Evolutionary conservation across 106 monocot species (phyloP).

Genomic region (Dactylorhiza incarnata): DNA sequence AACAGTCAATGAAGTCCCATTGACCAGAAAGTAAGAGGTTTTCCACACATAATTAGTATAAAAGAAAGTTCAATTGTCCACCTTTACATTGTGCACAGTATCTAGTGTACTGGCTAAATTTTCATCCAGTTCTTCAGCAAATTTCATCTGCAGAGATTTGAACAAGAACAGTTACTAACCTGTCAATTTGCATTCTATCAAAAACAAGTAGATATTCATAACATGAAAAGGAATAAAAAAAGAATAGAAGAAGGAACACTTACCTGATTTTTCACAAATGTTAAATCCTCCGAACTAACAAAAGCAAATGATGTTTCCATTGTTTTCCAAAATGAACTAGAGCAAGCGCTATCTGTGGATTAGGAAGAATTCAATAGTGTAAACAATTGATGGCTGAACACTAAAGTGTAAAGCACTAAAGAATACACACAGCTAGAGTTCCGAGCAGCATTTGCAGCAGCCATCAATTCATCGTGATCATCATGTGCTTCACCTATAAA

Average conservation of each 20-base stretch:
- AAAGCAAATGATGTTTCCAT: slow-evolving; percentile 56
- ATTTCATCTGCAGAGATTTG: slow-evolving; percentile 32
- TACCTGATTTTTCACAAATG: slow-evolving; percentile 54
- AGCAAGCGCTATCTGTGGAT: slow-evolving; percentile 35
- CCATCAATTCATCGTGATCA: slow-evolving; percentile 73
- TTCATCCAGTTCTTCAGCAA: slow-evolving; percentile 57
- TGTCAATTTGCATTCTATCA: neutral
- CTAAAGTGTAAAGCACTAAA: neutral
- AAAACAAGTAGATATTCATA: neutral
- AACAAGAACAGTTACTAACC: neutral
- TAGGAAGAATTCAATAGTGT: neutral
- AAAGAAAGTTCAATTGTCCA: neutral
- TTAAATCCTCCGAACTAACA: slow-evolving; percentile 35
- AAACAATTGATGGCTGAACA: neutral
- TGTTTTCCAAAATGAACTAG: slow-evolving; percentile 64
- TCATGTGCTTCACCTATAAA: slow-evolving; percentile 62
- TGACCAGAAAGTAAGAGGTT: neutral
- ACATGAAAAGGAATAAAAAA: slow-evolving; percentile 3
- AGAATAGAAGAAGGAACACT: slow-evolving; percentile 5
- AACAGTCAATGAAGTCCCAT: neutral
- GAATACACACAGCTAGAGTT: slow-evolving; percentile 32
- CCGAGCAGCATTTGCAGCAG: slow-evolving; percentile 55
- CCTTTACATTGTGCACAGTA: slow-evolving; percentile 14
- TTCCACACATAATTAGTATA: neutral
- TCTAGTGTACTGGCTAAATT: slow-evolving; percentile 26